Evolutionary conservation across 352 stramenopile genomes (phyloP).

Genomic region (Phytopythium aichiense): DNA sequence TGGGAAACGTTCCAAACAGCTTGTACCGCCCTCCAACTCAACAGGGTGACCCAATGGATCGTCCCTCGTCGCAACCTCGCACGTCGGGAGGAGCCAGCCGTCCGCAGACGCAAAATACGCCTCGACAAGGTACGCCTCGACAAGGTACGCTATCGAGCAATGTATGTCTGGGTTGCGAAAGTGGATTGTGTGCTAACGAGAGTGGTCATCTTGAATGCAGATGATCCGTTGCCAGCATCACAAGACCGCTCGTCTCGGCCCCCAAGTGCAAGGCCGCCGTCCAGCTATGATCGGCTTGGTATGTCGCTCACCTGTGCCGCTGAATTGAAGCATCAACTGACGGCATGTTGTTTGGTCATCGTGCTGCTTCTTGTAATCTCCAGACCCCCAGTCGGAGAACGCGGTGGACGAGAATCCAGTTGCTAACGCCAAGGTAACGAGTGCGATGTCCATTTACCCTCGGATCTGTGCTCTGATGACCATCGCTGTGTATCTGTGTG

Average conservation of each 20-base stretch:
- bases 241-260: conserved; percentile 1
- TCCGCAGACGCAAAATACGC: conserved; percentile 3
- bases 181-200: not conserved
- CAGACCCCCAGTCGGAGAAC: not conserved
- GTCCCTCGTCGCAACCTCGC: not conserved
- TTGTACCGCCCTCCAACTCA: not conserved
- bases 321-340: not conserved
- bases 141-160: not conserved
- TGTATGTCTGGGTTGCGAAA: not conserved
- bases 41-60: conserved; percentile 2
- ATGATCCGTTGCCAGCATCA: not conserved
- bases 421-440: not conserved
- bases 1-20: not conserved
- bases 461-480: not conserved
- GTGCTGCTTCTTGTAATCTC: not conserved
- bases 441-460: not conserved
- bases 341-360: not conserved
- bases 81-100: not conserved
- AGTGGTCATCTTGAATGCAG: not conserved
- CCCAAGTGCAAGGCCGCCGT: conserved; percentile 5
- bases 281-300: not conserved
- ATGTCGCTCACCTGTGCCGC: not conserved
- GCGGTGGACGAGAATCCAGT: not conserved
- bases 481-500: not conserved
- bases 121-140: not conserved